A percentile compares a stretch with the other conserved stretches of the same genome.
These are phyloP conservation scores for Trichoderma koningiopsis DNA, from an alignment of 2,329 filamentous ascomycete species.

Conservation along the genomic window DNA sequence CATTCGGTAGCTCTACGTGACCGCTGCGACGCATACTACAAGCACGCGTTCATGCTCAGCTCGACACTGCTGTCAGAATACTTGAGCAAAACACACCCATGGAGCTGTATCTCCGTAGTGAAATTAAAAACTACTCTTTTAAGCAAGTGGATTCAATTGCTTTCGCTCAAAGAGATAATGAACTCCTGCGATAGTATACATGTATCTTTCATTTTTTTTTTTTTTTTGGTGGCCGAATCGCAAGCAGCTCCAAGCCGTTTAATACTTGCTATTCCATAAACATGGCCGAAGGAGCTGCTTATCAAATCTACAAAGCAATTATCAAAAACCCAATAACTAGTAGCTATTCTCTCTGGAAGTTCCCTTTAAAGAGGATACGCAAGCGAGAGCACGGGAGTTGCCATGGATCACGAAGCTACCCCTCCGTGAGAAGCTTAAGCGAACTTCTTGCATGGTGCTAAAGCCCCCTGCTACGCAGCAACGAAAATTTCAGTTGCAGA, in stretches of 20 bases:
- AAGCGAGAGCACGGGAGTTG: background rate
- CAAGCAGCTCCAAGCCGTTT: background rate
- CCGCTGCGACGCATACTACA: background rate
- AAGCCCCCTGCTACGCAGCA: background rate
- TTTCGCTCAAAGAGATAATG: background rate
- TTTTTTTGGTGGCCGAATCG: background rate
- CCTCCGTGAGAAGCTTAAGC: background rate
- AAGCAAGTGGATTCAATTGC: background rate
- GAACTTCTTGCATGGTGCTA: background rate
- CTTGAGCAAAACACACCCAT: background rate
- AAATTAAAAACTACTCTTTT: background rate
- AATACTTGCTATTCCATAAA: background rate
- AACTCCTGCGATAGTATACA: background rate
- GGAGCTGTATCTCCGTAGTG: background rate
- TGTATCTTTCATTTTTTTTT: background rate
- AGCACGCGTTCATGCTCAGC: background rate
- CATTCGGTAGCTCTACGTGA: background rate
- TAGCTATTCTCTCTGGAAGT: background rate
- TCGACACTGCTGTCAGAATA: background rate
- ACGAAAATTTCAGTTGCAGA: background rate
- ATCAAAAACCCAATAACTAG: background rate
- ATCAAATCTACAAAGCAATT: background rate
- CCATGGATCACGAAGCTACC: background rate
- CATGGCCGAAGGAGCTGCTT: background rate
- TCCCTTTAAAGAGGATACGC: background rate